Evolutionary conservation across 345 rosid species (phyloP).

Genomic region (Citrus sp.): DNA sequence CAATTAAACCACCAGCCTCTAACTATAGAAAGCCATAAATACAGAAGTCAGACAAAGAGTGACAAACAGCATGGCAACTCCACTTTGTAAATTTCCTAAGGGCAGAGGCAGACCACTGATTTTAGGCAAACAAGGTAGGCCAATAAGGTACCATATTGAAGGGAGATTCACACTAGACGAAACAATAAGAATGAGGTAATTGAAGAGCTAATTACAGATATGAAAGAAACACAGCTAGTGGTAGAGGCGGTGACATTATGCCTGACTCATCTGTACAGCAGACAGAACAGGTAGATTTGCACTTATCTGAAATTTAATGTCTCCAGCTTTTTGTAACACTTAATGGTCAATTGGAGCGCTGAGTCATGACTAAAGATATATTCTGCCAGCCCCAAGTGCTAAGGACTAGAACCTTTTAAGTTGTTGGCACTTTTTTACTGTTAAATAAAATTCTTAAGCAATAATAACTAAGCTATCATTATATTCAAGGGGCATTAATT

Average conservation of each 20-base stretch:
- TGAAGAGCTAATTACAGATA: background rate
- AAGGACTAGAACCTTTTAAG: background rate
- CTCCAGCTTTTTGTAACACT: background rate
- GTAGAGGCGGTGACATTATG: background rate
- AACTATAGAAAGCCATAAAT: background rate
- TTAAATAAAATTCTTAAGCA: background rate
- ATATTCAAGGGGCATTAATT: background rate
- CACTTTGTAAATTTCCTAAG: background rate
- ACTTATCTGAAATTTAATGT: background rate
- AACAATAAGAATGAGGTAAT: background rate
- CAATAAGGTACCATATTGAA: background rate
- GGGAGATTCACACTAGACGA: background rate
- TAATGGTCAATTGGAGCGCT: background rate
- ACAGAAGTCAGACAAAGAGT: background rate
- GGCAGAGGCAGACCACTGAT: background rate
- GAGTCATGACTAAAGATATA: background rate
- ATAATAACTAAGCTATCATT: background rate
- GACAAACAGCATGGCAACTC: conserved; percentile 1
- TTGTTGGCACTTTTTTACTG: background rate
- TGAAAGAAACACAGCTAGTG: background rate
- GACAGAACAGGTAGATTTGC: background rate
- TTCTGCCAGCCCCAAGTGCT: background rate
- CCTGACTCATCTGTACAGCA: background rate
- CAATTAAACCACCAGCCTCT: background rate
- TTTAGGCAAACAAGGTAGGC: no score